Conservation (phyloP, 331 rosid genomes). For the Stylosanthes scabra region DNA sequence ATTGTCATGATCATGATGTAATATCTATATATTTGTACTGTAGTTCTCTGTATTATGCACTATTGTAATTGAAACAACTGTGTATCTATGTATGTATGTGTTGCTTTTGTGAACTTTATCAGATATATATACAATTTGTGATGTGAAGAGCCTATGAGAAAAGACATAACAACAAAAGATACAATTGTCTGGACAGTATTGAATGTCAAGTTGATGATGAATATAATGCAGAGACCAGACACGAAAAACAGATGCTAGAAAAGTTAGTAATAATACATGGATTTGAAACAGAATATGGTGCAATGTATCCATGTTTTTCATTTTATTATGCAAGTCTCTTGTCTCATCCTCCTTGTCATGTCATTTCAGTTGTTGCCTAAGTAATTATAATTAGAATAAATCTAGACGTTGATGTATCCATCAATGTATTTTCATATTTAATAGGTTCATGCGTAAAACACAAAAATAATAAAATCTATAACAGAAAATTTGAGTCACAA, state of each 20-base stretch:
- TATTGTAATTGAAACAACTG: neutral
- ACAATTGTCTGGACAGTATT: neutral
- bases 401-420: too few relatives aligned
- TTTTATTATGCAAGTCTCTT: constrained; percentile 48
- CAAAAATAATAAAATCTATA: too few relatives aligned
- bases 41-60: neutral
- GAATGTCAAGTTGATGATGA: constrained; percentile 17
- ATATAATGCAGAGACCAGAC: constrained; percentile 15
- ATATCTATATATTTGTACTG: too few relatives aligned
- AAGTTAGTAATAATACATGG: constrained; percentile 1
- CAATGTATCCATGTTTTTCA: constrained; percentile 25
- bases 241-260: neutral
- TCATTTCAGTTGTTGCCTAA: constrained; percentile 25
- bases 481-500: too few relatives aligned
- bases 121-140: neutral
- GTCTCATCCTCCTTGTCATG: constrained; percentile 25
- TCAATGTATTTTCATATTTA: too few relatives aligned
- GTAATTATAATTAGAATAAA: neutral
- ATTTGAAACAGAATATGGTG: constrained; percentile 46
- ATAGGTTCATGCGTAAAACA: too few relatives aligned
- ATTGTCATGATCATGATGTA: constrained; percentile 34
- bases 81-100: neutral
- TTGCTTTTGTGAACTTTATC: neutral
- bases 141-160: neutral
- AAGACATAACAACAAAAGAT: neutral